Evolutionary conservation across 371 early-diverging fungal species (phyloP).

Genomic region (Blakeslea trispora): DNA sequence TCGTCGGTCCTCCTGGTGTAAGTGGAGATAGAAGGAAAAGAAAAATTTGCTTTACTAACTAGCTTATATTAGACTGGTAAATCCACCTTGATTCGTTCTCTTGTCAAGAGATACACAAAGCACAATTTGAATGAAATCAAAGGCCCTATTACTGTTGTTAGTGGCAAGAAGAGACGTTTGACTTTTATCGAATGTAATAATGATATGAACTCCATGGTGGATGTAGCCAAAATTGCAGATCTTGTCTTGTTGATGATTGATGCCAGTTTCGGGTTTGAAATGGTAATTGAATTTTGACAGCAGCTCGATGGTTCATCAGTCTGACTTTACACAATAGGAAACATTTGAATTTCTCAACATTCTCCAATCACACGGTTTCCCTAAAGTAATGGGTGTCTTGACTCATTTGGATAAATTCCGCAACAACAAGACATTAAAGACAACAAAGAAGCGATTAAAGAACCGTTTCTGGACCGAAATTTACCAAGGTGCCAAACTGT

Average conservation of each 20-base stretch:
- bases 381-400: conserved; percentile 96
- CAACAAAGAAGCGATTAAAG: conserved; percentile 93
- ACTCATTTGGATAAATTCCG: conserved; percentile 94
- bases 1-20: conserved; percentile 95
- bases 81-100: conserved; percentile 91
- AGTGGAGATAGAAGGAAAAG: too few relatives aligned
- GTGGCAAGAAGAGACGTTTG: conserved; percentile 91
- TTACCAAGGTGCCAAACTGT: conserved; percentile 96
- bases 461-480: conserved; percentile 99
- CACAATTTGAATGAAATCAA: conserved; percentile 89
- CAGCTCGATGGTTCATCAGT: too few relatives aligned
- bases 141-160: conserved; percentile 96
- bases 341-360: conserved; percentile 99
- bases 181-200: conserved; percentile 97
- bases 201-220: conserved; percentile 97
- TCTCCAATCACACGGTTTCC: conserved; percentile 97
- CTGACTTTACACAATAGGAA: too few relatives aligned
- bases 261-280: conserved; percentile 97
- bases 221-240: conserved; percentile 98
- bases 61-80: conserved; percentile 95
- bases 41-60: too few relatives aligned
- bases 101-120: conserved; percentile 95
- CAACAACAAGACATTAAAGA: conserved; percentile 85
- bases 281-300: too few relatives aligned
- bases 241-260: conserved; percentile 95